Percentiles rank a stretch among this genome's conserved stretches.
Conservation (phyloP, 2,329 filamentous ascomycete species). For the Penicillium glabrum region DNA sequence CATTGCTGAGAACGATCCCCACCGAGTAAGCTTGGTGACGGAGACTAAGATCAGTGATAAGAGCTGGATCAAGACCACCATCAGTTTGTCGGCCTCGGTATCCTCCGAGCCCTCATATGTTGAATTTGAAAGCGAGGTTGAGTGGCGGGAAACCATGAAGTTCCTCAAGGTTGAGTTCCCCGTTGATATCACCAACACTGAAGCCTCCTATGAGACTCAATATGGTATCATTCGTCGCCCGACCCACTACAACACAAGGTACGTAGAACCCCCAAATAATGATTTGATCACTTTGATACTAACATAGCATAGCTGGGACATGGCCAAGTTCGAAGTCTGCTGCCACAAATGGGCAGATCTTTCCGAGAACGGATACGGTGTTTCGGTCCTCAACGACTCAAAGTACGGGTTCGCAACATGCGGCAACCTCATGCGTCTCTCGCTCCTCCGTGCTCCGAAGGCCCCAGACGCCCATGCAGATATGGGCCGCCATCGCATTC, state of each 20-base stretch:
- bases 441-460: constrained; percentile 82
- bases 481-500: constrained; percentile 85
- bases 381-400: constrained; percentile 90
- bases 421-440: constrained; percentile 86
- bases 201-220: constrained; percentile 93
- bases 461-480: constrained; percentile 91
- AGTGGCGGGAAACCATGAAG: constrained; percentile 96
- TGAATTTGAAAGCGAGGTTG: constrained; percentile 80
- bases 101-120: constrained; percentile 67
- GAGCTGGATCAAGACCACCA: constrained; percentile 82
- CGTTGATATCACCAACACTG: constrained; percentile 83
- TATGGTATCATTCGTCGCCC: constrained; percentile 85
- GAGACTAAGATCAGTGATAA: constrained; percentile 83
- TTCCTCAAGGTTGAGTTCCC: constrained; percentile 99
- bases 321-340: constrained; percentile 97
- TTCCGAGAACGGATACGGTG: constrained; percentile 82
- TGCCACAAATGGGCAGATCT: constrained; percentile 93
- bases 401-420: constrained; percentile 94
- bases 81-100: constrained; percentile 72
- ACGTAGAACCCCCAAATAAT: constrained; percentile 24
- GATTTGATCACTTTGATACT: constrained; percentile 13
- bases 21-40: constrained; percentile 78
- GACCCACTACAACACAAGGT: constrained; percentile 94
- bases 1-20: constrained; percentile 69
- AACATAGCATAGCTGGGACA: constrained; percentile 68